A percentile compares a stretch with the other conserved stretches of the same genome.
These are phyloP conservation scores for Gossypium ekmanianum DNA, from an alignment of 345 rosid genomes.

Conservation along the genomic window DNA sequence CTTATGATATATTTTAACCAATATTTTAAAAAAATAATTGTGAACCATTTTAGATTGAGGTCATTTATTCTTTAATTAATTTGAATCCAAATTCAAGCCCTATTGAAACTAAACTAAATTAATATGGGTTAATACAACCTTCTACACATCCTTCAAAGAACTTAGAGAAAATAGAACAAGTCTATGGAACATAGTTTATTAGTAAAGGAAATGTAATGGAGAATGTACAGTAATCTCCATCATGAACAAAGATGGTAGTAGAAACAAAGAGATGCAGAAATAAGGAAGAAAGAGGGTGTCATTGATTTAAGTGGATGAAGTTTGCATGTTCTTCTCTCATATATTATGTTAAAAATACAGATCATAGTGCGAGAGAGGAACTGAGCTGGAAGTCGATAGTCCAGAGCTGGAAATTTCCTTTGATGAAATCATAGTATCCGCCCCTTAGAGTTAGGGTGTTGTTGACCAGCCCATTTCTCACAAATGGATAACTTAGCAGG, in stretches of 20 bases:
- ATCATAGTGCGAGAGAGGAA: slow-evolving; percentile 74
- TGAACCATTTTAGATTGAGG: neutral
- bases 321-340: neutral
- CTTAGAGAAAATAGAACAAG: too few species aligned
- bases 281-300: slow-evolving; percentile 22
- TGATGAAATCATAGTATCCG: slow-evolving; percentile 80
- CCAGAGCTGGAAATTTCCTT: slow-evolving; percentile 94
- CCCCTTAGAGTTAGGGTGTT: slow-evolving; percentile 77
- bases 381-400: slow-evolving; percentile 68
- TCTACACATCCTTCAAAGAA: too few species aligned
- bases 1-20: too few species aligned
- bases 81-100: too few species aligned
- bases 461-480: slow-evolving; percentile 79
- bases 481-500: slow-evolving; percentile 87
- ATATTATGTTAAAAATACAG: slow-evolving; percentile 20
- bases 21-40: too few species aligned
- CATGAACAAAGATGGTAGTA: neutral
- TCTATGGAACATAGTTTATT: neutral
- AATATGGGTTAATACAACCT: too few species aligned
- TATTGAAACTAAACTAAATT: too few species aligned
- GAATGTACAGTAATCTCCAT: neutral
- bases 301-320: neutral
- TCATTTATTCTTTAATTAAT: too few species aligned
- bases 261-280: slow-evolving; percentile 1
- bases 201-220: neutral